Percentiles rank a stretch among this genome's conserved stretches.
These are phyloP conservation scores for Penicillium sclerotigenum DNA, from an alignment of 2,329 filamentous ascomycete species.

Conservation along the genomic window DNA sequence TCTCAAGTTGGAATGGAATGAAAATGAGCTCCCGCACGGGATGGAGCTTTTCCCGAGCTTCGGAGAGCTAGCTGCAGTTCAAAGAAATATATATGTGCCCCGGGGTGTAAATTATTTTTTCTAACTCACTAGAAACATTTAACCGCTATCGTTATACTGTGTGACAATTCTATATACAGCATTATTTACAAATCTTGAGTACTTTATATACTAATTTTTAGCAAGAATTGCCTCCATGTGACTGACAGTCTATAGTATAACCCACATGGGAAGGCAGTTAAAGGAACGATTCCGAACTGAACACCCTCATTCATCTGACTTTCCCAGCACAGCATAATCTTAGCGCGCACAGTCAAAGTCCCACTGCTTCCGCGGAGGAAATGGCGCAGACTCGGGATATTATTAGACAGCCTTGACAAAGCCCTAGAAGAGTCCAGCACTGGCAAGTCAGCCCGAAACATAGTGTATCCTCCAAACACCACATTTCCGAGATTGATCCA, in stretches of 20 bases:
- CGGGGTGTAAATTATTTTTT: too few relatives aligned
- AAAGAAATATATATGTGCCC: not conserved
- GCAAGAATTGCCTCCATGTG: not conserved
- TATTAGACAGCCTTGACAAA: not conserved
- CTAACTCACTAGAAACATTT: not conserved
- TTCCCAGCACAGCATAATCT: not conserved
- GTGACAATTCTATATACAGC: too few relatives aligned
- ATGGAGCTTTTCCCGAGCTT: slow-evolving; percentile 9
- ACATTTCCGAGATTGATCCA: not conserved
- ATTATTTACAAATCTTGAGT: not conserved
- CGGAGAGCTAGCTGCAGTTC: not conserved
- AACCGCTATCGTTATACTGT: too few relatives aligned
- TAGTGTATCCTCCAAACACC: not conserved
- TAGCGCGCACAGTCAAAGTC: not conserved
- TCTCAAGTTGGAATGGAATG: slow-evolving; percentile 1
- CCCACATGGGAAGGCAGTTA: not conserved
- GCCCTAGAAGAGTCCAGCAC: not conserved
- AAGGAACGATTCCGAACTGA: not conserved
- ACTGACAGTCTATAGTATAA: not conserved
- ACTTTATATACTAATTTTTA: not conserved
- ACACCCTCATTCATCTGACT: not conserved
- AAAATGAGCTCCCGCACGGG: slow-evolving; percentile 9
- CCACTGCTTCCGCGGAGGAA: not conserved
- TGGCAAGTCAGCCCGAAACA: not conserved
- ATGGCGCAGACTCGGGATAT: not conserved